Conservation (phyloP, 495 filamentous ascomycete genomes). For the Penicillium egyptiacum region DNA sequence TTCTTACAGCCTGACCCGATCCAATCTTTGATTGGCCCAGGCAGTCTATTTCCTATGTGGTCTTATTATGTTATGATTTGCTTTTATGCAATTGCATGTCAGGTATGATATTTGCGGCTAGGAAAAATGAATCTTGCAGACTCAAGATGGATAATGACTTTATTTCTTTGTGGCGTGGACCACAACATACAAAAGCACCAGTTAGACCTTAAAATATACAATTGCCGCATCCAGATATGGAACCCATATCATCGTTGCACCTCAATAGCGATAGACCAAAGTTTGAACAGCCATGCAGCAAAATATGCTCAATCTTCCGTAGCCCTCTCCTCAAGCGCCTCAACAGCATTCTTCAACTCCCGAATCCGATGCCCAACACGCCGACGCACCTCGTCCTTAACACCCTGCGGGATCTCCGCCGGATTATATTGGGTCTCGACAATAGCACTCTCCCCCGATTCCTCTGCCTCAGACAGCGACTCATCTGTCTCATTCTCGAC, state of each 20-base stretch:
- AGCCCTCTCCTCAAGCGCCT: constrained; percentile 43
- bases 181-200: neutral
- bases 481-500: constrained; percentile 13
- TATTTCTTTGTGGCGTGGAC: neutral
- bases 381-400: constrained; percentile 39
- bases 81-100: neutral
- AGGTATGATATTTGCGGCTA: neutral
- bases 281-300: too few species aligned
- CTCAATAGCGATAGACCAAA: neutral
- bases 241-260: neutral
- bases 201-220: neutral
- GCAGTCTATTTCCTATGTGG: neutral
- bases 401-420: constrained; percentile 23
- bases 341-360: constrained; percentile 46
- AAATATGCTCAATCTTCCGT: constrained; percentile 28
- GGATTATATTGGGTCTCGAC: constrained; percentile 40
- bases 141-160: neutral
- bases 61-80: neutral
- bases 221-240: neutral
- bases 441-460: constrained; percentile 13
- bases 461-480: constrained; percentile 2
- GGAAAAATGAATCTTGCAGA: neutral
- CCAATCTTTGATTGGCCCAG: neutral
- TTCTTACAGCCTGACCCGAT: neutral
- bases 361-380: constrained; percentile 44